These are phyloP conservation scores for Desmodesmus armatus DNA, from an alignment of 139 green algal genomes.

Conservation along the genomic window DNA sequence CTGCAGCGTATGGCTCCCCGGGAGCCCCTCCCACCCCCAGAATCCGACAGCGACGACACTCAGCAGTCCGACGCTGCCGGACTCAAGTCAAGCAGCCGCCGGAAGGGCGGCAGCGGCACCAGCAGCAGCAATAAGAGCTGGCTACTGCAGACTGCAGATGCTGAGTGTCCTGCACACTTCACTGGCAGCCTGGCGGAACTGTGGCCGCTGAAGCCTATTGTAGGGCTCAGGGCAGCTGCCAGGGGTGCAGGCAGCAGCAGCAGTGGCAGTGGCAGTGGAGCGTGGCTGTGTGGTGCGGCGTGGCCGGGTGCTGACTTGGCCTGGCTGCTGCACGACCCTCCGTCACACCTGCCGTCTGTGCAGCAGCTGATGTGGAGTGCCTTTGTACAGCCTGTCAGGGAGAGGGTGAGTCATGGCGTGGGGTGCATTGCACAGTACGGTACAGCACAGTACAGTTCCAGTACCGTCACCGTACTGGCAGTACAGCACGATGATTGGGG, in stretches of 20 bases:
- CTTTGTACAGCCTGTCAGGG: constrained; percentile 49
- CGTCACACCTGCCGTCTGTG: neutral
- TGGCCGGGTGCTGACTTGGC: constrained; percentile 17
- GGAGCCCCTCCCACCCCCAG: too few species aligned
- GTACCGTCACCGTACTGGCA: too few species aligned
- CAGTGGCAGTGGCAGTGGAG: neutral
- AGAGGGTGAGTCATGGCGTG: constrained; percentile 29
- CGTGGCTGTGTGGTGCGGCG: neutral
- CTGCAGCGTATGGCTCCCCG: constrained; percentile 11
- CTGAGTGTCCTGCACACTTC: neutral
- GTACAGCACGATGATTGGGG: too few species aligned
- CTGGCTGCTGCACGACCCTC: constrained; percentile 30
- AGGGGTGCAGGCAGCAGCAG: neutral
- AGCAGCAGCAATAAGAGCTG: neutral
- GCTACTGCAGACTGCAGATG: constrained; percentile 14
- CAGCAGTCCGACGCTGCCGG: too few species aligned
- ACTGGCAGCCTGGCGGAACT: constrained; percentile 23
- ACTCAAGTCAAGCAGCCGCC: neutral
- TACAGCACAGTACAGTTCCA: too few species aligned
- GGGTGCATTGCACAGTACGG: too few species aligned
- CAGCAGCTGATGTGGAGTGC: constrained; percentile 17
- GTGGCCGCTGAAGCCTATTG: constrained; percentile 42
- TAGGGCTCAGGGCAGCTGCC: neutral
- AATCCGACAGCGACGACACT: too few species aligned
- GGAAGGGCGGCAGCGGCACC: constrained; percentile 3